Evolutionary conservation across 2,329 filamentous ascomycete genomes (phyloP).

Genomic region (Pseudonectria buxi): DNA sequence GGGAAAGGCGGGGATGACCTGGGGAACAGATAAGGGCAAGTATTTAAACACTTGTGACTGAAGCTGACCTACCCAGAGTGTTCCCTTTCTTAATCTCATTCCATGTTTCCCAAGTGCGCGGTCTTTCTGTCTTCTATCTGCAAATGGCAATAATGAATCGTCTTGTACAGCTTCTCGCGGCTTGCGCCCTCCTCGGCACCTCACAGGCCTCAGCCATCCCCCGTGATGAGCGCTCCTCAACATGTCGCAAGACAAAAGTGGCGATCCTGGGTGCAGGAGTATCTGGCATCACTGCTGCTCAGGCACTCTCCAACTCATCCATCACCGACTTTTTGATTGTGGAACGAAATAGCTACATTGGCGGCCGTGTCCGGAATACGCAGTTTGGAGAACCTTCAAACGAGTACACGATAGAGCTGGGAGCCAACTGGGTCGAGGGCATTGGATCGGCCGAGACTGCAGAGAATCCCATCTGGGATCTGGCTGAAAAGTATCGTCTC

Average conservation of each 20-base stretch:
- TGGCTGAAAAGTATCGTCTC: conserved; percentile 53
- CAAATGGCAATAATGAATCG: too few relatives aligned
- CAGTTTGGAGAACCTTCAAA: conserved; percentile 45
- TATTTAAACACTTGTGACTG: too few relatives aligned
- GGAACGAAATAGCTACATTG: conserved; percentile 56
- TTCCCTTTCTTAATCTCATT: too few relatives aligned
- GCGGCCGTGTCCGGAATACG: conserved; percentile 53
- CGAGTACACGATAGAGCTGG: conserved; percentile 55
- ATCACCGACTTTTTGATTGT: conserved; percentile 59
- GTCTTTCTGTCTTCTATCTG: too few relatives aligned
- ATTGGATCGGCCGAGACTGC: conserved; percentile 14
- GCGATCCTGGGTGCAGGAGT: conserved; percentile 48
- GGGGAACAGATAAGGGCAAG: too few relatives aligned
- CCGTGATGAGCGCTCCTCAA: conserved; percentile 1
- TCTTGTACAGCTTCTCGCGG: background rate
- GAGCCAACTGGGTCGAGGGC: conserved; percentile 55
- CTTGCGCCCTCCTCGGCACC: conserved; percentile 3
- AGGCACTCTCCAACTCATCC: conserved; percentile 54
- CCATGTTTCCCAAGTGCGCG: too few relatives aligned
- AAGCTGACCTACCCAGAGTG: too few relatives aligned
- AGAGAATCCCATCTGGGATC: conserved; percentile 57
- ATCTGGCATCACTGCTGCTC: conserved; percentile 57
- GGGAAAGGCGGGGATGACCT: too few relatives aligned
- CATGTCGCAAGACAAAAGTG: conserved; percentile 25
- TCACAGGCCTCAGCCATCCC: conserved; percentile 9